Base-by-base conservation (phyloP, 179 eudicot genomes). In the Dionaea muscipula region DNA sequence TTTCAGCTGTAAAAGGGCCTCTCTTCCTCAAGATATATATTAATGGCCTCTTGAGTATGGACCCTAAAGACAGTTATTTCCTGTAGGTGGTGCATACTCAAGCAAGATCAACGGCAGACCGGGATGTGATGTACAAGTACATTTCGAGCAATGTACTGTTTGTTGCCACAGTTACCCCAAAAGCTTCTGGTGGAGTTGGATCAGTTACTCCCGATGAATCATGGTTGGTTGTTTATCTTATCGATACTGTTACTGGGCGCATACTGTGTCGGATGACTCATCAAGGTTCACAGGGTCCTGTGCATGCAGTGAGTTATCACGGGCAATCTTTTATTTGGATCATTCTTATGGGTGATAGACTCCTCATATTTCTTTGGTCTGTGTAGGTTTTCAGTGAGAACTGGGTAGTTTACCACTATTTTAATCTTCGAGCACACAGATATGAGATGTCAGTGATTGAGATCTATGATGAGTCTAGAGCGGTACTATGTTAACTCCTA, bases 371-470 rank as follows among this genome's bases (percentile, higher is more conserved):
- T 19, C 40, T 50, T 19, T 45, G 25, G 2, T 37, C 22, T 71
- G 2, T 79, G 74, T 59, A 94, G 99, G 97, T 89, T 57, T 80
- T 94, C 62, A 85, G 99, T 65, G 99, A 94, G 81, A 94, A 89
- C 64, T 94, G 99, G 99, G 88, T 94, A 68, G 94, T 89, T 72
- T 94, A 94, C 76, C 99, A 94, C 81, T 89, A 89, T 71, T 94
- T 94, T 65, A 94, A 89, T 68, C 82, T 94, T 59, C 78, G 83
- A 74, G 95, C 99, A 55, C 96, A 94, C 67, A 77, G 99, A 67
- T 83, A 83, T 64, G 96, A 94, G 77, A 94, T 94, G 95, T 81
- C 99, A 61, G 99, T 94, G 67, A 89, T 83, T 81, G 99, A 94
- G 79, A 73, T 94, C 61, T 94, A 85, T 68, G 99, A 94, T 70